A percentile compares a stretch with the other conserved stretches of the same genome.
Conservation (phyloP, 441 rosid genomes). For the Omphalea diandra region DNA sequence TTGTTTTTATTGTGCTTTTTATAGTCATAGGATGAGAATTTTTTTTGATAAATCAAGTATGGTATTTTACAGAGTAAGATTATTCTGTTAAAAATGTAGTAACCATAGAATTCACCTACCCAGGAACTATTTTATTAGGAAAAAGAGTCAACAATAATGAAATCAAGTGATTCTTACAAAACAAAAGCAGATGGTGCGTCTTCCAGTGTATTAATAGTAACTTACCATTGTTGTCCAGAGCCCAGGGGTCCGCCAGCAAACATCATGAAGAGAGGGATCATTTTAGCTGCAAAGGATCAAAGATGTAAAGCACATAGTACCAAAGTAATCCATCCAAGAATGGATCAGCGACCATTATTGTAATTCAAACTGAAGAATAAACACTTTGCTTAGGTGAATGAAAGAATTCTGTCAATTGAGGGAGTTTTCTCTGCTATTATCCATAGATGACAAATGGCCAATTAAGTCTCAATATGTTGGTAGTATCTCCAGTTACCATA, state of each 20-base stretch:
- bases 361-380: background rate
- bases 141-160: background rate
- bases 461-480: background rate
- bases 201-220: slow-evolving; percentile 6
- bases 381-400: background rate
- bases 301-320: slow-evolving; percentile 7
- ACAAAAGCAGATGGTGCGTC: background rate
- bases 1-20: too few species aligned
- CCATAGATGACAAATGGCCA: background rate
- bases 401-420: background rate
- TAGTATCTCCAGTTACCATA: slow-evolving; percentile 24
- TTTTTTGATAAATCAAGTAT: too few species aligned
- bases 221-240: slow-evolving; percentile 81
- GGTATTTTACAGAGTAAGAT: too few species aligned
- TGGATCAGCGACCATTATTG: background rate
- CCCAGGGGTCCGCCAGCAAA: slow-evolving; percentile 90
- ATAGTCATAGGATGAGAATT: too few species aligned
- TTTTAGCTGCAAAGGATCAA: slow-evolving; percentile 59
- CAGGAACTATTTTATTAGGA: background rate
- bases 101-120: too few species aligned
- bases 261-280: slow-evolving; percentile 82
- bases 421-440: background rate
- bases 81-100: too few species aligned
- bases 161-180: background rate
- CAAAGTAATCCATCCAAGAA: slow-evolving; percentile 9